Percentiles rank a stretch among this genome's conserved stretches.
Conservation (phyloP, 495 filamentous ascomycete genomes). For the Bombardia bombarda region DNA sequence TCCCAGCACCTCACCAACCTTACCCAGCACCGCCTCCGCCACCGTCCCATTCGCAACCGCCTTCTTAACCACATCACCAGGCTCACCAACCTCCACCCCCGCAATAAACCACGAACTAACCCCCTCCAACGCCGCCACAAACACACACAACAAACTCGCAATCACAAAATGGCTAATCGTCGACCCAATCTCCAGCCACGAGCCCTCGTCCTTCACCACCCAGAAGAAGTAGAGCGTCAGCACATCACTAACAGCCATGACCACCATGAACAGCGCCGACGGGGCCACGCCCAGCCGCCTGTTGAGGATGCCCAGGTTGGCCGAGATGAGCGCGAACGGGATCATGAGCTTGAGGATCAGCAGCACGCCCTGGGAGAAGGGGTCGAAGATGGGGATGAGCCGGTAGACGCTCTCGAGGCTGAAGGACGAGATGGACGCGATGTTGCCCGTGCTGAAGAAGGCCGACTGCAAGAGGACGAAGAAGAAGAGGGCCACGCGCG, state of each 20-base stretch:
- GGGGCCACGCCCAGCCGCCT: conserved; percentile 69
- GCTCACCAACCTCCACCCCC: conserved; percentile 63
- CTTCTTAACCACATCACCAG: conserved; percentile 22
- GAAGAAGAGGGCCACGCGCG: conserved; percentile 87
- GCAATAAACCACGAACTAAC: conserved; percentile 76
- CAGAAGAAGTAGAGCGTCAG: conserved; percentile 97
- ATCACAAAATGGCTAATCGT: conserved; percentile 94
- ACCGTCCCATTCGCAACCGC: conserved; percentile 14
- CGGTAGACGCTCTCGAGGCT: conserved; percentile 84
- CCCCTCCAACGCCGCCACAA: conserved; percentile 82
- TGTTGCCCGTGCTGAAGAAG: conserved; percentile 96
- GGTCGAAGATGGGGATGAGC: conserved; percentile 89
- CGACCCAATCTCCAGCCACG: conserved; percentile 95
- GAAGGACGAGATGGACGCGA: conserved; percentile 92
- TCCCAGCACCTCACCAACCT: too few species aligned
- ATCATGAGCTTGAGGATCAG: conserved; percentile 86
- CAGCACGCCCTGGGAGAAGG: conserved; percentile 84
- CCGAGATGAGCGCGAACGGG: conserved; percentile 88
- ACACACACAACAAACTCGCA: conserved; percentile 79
- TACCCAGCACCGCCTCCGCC: conserved; percentile 15
- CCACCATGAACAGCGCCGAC: conserved; percentile 86
- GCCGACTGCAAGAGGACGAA: conserved; percentile 88
- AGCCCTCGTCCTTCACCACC: conserved; percentile 90
- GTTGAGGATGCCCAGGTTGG: conserved; percentile 92
- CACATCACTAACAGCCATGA: conserved; percentile 87